These are phyloP conservation scores for Rutstroemia sp. DNA, from an alignment of 2,329 filamentous ascomycete species.

Conservation along the genomic window DNA sequence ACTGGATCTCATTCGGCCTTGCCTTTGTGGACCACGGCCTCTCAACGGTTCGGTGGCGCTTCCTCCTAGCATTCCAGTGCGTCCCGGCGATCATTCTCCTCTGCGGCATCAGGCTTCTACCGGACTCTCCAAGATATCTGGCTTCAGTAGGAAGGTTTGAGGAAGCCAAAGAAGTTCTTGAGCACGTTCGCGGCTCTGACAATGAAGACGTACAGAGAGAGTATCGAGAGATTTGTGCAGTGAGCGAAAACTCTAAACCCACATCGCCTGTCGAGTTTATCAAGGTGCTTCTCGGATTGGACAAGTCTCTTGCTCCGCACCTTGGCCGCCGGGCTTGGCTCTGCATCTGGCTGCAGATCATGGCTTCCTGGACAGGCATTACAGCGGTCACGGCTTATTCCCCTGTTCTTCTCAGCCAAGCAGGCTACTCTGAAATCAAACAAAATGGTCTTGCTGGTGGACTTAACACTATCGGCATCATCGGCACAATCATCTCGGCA, in stretches of 20 bases:
- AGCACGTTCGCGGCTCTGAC: constrained; percentile 10
- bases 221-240: constrained; percentile 31
- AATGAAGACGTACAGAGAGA: constrained; percentile 18
- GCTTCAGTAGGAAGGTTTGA: constrained; percentile 11
- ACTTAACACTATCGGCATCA: constrained; percentile 43
- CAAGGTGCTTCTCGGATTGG: constrained; percentile 32
- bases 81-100: constrained; percentile 36
- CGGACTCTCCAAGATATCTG: constrained; percentile 34
- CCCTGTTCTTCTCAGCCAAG: constrained; percentile 29
- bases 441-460: constrained; percentile 42
- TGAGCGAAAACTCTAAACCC: constrained; percentile 24
- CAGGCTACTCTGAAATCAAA: constrained; percentile 33
- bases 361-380: constrained; percentile 38
- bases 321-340: constrained; percentile 36
- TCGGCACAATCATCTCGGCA: constrained; percentile 42
- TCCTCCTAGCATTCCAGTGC: constrained; percentile 29
- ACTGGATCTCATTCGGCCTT: constrained; percentile 32
- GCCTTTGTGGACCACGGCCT: constrained; percentile 29
- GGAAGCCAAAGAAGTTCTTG: constrained; percentile 12
- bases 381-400: constrained; percentile 30
- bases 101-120: constrained; percentile 34
- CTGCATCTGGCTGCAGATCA: constrained; percentile 38
- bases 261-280: constrained; percentile 34
- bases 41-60: constrained; percentile 24
- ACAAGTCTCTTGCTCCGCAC: constrained; percentile 22